Evolutionary conservation across 805 yeast species (phyloP), one percentile per base, ranked within the genome.

Genomic region (Kazachstania viticola): DNA sequence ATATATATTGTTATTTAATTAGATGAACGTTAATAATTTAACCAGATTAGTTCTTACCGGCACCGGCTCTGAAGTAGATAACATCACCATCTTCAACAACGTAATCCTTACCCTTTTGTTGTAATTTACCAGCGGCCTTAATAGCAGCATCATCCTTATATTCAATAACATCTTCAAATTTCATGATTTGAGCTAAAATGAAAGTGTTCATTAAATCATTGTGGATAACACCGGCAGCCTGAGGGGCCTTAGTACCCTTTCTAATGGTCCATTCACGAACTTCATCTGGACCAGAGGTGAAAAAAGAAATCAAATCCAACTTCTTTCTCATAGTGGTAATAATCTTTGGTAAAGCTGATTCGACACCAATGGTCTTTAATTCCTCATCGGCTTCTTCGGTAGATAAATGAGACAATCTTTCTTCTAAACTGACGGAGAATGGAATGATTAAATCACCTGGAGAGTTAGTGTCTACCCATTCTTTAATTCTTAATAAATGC

Each of bases 211-310:
- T 87, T 57, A 88, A 73, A 63, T 88, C 98, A 25, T 87, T 81
- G 61, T 91, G 98, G 49, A 88, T 88, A 28, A 91, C 94, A 57
- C 96, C 97, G 15, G 98, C 98, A 28, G 98, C 97, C 53, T 81
- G 85, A n/a, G 98, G 98, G 33, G 96, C 96, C 48, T 82, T 78
- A 29, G 88, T 80, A 47, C 93, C 93, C 46, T 69, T 66, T 62
- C 97, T 75, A 41, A 91, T 75, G 22, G 98, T 91, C 98, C 98
- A 91, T 62, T 93, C 96, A 60, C 96, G 79, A 31, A 87, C 94
- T 65, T 91, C 98, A 40, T 82, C 83, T 26, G 94, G 80, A 46
- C 98, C 98, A 55, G 91, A 79, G 22, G 98, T 91, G 72, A 84
- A 91, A 69, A 79, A 91, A 33, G 95, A 84, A 44, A 87, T 85